Evolutionary conservation across 768 basidiomycete species (phyloP), one percentile per base, ranked within the genome.

Genomic region (Mycena belliarum): DNA sequence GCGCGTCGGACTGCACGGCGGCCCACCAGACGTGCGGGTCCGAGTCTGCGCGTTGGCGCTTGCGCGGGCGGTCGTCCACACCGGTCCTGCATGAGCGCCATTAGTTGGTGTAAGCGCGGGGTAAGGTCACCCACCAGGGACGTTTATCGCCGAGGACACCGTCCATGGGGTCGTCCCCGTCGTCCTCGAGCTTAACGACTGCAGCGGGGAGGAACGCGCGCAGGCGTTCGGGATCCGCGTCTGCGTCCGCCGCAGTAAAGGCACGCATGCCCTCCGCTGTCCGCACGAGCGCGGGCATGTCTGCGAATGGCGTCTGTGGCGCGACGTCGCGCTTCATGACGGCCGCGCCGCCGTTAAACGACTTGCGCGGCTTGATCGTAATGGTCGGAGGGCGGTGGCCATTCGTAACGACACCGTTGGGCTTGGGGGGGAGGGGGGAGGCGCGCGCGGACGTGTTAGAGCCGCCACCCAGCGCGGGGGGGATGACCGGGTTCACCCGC

Each of bases 21-120:
- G 81, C 77, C 91, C 91, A 93, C 91, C 91, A 93, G 7, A 87
- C 70, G 35, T 85, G 81, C 7, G 78, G 64, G 40, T 82, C 81
- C 44, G 78, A 75, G 53, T 76, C 73, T 20, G 74, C 79, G 32
- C 87, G 82, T 14, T 76, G 72, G 37, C 87, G 85, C 72, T 91
- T 92, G 37, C 82, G 79, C 9, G 87, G 82, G 37, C 85, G 81
- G 52, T 72, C 77, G 9, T 63, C 52, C 65, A 72, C 35, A 12
- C 73, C 75, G 55, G 72, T 77, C 55, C 72, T 74, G 45, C 47
- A 23, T 40, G 8, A 37, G 48, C 8, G 18, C 25, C 6, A 32
- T 32, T 14, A 32, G 29, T 32, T 14, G 29, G n/a, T n/a, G n/a
- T 32, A 14, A 7, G 29, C 6, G 29, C 29, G 14, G 29, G 29